Percentiles rank a stretch among this genome's conserved stretches.
phyloP scores from a whole-genome alignment of 805 yeast genomes.

The Kluyveromyces starmeri region DNA sequence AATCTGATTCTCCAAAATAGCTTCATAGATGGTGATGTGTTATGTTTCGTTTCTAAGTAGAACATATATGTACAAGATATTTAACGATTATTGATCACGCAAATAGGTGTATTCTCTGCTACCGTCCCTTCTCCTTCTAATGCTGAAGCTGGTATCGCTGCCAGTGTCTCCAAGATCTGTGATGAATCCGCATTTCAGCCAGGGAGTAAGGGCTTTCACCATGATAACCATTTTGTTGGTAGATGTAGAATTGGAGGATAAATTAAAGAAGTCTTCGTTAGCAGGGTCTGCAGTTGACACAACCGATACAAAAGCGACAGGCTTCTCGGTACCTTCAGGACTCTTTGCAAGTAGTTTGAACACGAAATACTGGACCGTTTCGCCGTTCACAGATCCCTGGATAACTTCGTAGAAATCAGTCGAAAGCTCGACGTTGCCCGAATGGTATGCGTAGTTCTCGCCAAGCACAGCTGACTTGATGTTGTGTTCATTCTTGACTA shows the following conservation, averaged over 20 bases:
- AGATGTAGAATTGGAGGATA: neutral
- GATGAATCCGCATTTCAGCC: conserved; percentile 15
- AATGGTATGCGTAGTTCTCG: neutral
- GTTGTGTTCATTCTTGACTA: conserved; percentile 17
- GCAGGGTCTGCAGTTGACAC: neutral
- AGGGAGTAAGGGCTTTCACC: conserved; percentile 8
- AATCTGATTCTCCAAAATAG: no score
- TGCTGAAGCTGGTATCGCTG: conserved; percentile 11
- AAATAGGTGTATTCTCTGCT: conserved; percentile 19
- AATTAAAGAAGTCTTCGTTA: neutral
- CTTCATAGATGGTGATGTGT: no score
- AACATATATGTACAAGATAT: no score
- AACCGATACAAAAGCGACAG: neutral
- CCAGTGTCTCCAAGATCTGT: conserved; percentile 16
- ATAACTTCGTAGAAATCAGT: conserved; percentile 5
- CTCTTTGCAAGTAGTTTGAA: neutral
- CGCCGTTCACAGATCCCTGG: conserved; percentile 9
- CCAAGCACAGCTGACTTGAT: conserved; percentile 8
- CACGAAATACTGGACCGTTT: conserved; percentile 6
- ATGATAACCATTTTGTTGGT: conserved; percentile 17
- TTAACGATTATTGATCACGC: no score
- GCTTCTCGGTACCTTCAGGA: neutral
- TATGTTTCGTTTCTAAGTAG: no score
- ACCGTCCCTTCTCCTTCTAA: conserved; percentile 12
- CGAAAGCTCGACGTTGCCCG: neutral